These are phyloP conservation scores for Tricholoma hemisulphureum DNA, from an alignment of 768 basidiomycete species.

Conservation along the genomic window DNA sequence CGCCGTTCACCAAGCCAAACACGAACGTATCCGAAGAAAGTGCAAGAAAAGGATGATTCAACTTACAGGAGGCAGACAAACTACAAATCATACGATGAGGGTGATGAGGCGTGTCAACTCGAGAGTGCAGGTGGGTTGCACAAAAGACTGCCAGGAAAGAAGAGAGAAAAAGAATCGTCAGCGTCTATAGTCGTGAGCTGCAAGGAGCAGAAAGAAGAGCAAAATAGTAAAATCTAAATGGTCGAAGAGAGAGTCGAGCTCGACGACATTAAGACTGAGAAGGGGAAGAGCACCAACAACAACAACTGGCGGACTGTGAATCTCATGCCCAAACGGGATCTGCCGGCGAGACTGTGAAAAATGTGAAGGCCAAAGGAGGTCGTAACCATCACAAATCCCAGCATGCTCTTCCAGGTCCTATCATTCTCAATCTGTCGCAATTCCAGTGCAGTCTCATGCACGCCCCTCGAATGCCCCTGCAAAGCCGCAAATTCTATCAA, in stretches of 20 bases:
- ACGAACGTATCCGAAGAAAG: slow-evolving; percentile 2
- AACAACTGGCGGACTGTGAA: slow-evolving; percentile 22
- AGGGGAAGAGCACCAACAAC: slow-evolving; percentile 20
- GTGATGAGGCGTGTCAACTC: slow-evolving; percentile 15
- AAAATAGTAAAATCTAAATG: slow-evolving; percentile 12
- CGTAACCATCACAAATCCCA: slow-evolving; percentile 19
- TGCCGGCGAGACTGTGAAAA: slow-evolving; percentile 12
- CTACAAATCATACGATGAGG: slow-evolving; percentile 42
- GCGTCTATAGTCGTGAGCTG: slow-evolving; percentile 45
- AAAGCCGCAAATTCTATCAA: slow-evolving; percentile 9
- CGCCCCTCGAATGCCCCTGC: slow-evolving; percentile 5
- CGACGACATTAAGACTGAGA: slow-evolving; percentile 23
- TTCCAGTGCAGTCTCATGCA: slow-evolving; percentile 15
- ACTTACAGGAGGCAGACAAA: slow-evolving; percentile 38
- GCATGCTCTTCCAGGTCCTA: slow-evolving; percentile 8
- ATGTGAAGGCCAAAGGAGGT: slow-evolving; percentile 1
- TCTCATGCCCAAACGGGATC: slow-evolving; percentile 18
- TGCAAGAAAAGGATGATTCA: slow-evolving; percentile 11
- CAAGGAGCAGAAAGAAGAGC: slow-evolving; percentile 21
- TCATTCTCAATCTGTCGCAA: slow-evolving; percentile 18
- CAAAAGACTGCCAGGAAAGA: slow-evolving; percentile 21
- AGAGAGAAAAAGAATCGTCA: slow-evolving; percentile 38
- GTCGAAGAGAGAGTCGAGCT: slow-evolving; percentile 17
- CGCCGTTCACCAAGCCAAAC: slow-evolving; percentile 7
- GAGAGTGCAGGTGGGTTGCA: slow-evolving; percentile 6